phyloP scores from a whole-genome alignment of 75 land plant genomes.

The Picea glauca region DNA sequence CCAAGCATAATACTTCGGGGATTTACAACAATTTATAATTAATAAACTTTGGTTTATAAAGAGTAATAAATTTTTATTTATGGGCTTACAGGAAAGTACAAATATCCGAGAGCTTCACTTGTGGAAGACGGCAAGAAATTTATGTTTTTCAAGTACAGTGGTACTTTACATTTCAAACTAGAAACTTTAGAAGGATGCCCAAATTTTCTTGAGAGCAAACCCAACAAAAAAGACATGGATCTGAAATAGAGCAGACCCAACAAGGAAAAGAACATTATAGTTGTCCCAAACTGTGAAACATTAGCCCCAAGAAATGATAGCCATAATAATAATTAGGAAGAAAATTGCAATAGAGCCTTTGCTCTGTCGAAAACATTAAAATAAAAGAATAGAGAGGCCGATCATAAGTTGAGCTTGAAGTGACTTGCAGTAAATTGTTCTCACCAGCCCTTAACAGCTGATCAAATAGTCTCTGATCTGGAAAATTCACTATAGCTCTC shows the following conservation, averaged over 20 bases:
- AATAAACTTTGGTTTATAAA: too few relatives aligned
- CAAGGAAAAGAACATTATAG: background rate
- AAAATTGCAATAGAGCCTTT: constrained; percentile 4
- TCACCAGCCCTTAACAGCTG: constrained; percentile 5
- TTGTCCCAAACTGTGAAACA: background rate
- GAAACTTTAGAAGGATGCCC: too few relatives aligned
- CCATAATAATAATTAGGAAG: background rate
- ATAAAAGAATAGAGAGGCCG: background rate
- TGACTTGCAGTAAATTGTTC: background rate
- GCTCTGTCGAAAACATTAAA: constrained; percentile 7
- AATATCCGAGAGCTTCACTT: too few relatives aligned
- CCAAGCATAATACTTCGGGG: too few relatives aligned
- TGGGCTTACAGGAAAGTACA: too few relatives aligned
- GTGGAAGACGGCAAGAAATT: too few relatives aligned
- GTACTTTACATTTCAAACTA: too few relatives aligned
- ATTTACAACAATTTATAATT: too few relatives aligned
- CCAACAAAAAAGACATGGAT: background rate
- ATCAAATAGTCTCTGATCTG: background rate
- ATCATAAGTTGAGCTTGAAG: background rate
- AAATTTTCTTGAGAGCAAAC: background rate
- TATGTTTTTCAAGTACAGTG: too few relatives aligned
- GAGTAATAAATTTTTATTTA: too few relatives aligned
- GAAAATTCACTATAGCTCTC: background rate
- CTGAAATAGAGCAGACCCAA: background rate
- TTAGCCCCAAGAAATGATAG: background rate